Evolutionary conservation across 2,329 filamentous ascomycete genomes (phyloP), one percentile per base, ranked within the genome.

Genomic region (Aureobasidium subglaciale): DNA sequence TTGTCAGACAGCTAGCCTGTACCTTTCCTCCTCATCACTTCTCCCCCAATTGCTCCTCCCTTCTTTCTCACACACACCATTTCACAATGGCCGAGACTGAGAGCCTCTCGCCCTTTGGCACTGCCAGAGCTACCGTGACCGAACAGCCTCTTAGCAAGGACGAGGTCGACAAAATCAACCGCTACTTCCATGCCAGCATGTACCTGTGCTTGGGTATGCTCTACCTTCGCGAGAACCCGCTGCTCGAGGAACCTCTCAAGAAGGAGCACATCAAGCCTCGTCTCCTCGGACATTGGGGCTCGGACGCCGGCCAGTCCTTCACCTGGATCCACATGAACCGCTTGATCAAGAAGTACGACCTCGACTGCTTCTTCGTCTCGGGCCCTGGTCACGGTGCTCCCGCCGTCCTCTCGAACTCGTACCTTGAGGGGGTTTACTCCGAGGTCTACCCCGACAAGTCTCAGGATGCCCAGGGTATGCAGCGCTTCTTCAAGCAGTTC

Each of bases 301-400:
- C 85, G 2, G 86, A 87, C 48, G 84, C 87, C n/a, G 87, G 87
- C 13, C 87, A 90, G 70, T 84, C 86, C 57, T 90, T 91, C 71
- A 87, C 86, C 30, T 90, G 84, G 69, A 87, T 90, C 74, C 87
- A 90, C 72, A 86, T 89, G 77, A 90, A 90, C 70, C 84, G 86
- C 30, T 73, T 90, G 58, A 89, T 90, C 76, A 89, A 87, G 70
- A 90, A 90, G 71, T 87, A 89, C 64, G 81, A 88, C 60, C 73
- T 90, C 48, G 78, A 91, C 64, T 78, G 81, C 27, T 77, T 88
- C 62, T 90, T 88, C 67, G 75, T 91, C 57, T 88, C 85, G 2
- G 87, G 87, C 5, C 87, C 87, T 0, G 87, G 87, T 37, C 87
- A 91, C 62, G 87, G 87, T 56, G 87, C 87, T 1, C 87, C 87